Conservation (phyloP, 805 yeast species). For the Metschnikowia dekortorum region DNA sequence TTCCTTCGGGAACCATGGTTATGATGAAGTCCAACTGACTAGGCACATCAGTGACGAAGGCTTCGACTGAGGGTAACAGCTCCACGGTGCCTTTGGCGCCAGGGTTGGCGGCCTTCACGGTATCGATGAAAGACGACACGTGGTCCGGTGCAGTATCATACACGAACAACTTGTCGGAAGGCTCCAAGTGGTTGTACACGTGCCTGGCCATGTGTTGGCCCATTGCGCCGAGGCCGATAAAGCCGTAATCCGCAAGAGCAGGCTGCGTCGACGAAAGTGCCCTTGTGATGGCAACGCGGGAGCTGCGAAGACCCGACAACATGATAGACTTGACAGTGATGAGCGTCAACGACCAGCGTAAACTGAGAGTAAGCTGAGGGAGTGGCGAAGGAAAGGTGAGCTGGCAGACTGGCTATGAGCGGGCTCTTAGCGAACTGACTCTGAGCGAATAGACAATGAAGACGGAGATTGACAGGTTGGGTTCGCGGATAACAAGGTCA, state of each 20-base stretch:
- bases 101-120: slow-evolving; percentile 22
- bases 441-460: too few relatives aligned
- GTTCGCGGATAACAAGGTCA: too few relatives aligned
- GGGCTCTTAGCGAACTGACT: too few relatives aligned
- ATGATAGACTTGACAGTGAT: background rate
- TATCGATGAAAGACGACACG: slow-evolving; percentile 20
- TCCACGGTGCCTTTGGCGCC: slow-evolving; percentile 18
- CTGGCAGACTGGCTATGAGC: too few relatives aligned
- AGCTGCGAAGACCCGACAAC: background rate
- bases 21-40: slow-evolving; percentile 37
- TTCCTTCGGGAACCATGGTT: slow-evolving; percentile 55
- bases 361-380: too few relatives aligned
- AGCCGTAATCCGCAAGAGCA: slow-evolving; percentile 34
- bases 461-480: too few relatives aligned
- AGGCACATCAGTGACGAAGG: slow-evolving; percentile 28
- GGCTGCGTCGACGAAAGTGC: slow-evolving; percentile 6
- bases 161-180: slow-evolving; percentile 39
- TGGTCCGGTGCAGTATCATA: slow-evolving; percentile 37
- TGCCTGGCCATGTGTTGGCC: slow-evolving; percentile 54
- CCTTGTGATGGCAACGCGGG: slow-evolving; percentile 1
- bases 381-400: too few relatives aligned
- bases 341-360: too few relatives aligned
- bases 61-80: slow-evolving; percentile 18
- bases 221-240: slow-evolving; percentile 57
- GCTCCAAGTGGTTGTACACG: slow-evolving; percentile 35